These are phyloP conservation scores for Rosa chinensis DNA, from an alignment of 306 rosid genomes.

Conservation along the genomic window DNA sequence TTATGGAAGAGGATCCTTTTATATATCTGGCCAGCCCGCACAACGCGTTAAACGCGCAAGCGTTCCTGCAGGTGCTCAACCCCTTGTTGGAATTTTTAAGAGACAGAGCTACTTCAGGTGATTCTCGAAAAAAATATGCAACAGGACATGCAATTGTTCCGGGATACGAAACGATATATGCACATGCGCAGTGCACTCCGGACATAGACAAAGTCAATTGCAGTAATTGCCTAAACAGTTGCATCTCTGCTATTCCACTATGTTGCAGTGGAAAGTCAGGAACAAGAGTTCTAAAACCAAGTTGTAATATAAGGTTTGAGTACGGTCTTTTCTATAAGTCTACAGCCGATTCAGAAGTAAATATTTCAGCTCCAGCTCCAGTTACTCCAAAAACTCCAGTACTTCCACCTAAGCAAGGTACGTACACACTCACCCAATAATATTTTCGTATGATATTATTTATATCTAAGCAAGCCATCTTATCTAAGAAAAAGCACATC, in stretches of 20 bases:
- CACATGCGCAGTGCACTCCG: background rate
- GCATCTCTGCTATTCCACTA: background rate
- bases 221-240: background rate
- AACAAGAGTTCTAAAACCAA: background rate
- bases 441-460: background rate
- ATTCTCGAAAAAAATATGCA: background rate
- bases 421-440: too few species aligned
- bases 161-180: conserved; percentile 3
- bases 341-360: conserved; percentile 31
- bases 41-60: background rate
- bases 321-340: background rate
- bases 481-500: background rate
- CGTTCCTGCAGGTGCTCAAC: background rate
- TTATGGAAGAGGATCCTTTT: background rate
- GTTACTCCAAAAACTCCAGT: background rate
- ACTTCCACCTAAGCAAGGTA: background rate
- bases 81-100: background rate
- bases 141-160: conserved; percentile 3
- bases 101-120: background rate
- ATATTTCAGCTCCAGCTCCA: background rate
- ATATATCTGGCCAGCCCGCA: background rate
- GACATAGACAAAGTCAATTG: background rate
- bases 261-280: background rate
- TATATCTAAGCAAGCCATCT: background rate
- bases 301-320: conserved; percentile 18